Conservation (phyloP, 441 rosid species). For the Corymbia calophylla region DNA sequence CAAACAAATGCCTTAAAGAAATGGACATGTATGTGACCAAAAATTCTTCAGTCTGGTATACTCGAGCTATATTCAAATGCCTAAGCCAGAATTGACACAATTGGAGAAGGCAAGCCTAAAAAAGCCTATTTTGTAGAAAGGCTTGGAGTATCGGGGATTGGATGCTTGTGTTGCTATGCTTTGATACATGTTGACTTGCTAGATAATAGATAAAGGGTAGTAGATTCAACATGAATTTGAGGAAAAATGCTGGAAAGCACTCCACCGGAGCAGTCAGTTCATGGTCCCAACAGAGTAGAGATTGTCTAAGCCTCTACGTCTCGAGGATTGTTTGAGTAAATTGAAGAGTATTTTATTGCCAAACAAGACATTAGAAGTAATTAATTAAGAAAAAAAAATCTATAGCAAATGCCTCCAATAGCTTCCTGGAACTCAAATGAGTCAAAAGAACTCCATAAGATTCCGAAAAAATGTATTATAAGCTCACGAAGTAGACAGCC, state of each 20-base stretch:
- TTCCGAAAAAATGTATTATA: fast-evolving
- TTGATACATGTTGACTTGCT: not conserved
- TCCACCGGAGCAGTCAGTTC: not conserved
- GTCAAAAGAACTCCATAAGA: not conserved
- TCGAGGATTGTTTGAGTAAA: not conserved
- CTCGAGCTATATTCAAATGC: not conserved
- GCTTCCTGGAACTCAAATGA: not conserved
- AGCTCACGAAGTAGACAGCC: not conserved
- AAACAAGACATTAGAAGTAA: not conserved
- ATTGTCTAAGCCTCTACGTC: not conserved
- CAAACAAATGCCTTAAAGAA: not conserved
- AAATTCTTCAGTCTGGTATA: not conserved
- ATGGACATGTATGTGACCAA: not conserved
- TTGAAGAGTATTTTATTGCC: not conserved
- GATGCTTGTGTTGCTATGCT: not conserved
- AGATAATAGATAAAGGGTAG: not conserved
- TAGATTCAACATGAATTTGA: not conserved
- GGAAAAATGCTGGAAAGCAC: not conserved
- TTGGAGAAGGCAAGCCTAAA: not conserved
- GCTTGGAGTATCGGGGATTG: not conserved
- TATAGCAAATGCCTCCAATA: not conserved
- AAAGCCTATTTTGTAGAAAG: not conserved
- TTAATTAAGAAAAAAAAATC: not conserved
- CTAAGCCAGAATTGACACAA: not conserved
- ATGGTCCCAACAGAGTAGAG: not conserved